Evolutionary conservation across 2,329 filamentous ascomycete genomes (phyloP), one percentile per base, ranked within the genome.

Genomic region (Aspergillus awamori): DNA sequence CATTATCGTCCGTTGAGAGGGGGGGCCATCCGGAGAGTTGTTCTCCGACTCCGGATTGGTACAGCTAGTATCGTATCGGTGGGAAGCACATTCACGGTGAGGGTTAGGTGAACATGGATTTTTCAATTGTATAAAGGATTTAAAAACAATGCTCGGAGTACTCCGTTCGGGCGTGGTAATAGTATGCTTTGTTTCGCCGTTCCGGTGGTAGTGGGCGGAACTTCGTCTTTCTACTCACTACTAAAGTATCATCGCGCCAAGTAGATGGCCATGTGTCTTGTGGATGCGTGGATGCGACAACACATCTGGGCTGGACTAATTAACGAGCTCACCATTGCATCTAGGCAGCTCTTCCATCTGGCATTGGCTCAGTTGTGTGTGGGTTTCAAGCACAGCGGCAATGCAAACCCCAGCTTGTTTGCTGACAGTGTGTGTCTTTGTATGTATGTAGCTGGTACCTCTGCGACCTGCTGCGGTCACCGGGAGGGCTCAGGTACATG

Each of bases 201-300:
- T 53, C 41, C 57, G 43, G 33, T 54, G 22, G 22, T 28, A 17
- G 36, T 54, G 57, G 57, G 17, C 52, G 22, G 39, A 22, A 51
- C 52, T 22, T 52, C 47, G 8, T 51, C 17, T 15, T 51, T 22
- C 26, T 51, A 30, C n/a, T 45, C 5, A 4, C 20, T 30, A 30
- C 28, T 30, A 30, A 11, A 30, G 28, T 45, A 11, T 22, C 41
- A 2, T 45, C 6, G 41, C 41, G 22, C 39, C 33, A 39, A 28
- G 36, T 13, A 36, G 33, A 20, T 38, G n/a, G 55, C 54, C 55
- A 49, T 61, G 28, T 57, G 55, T 61, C 33, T 10, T 30, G 28
- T 57, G 39, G 49, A 61, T 30, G 52, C 45, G 28, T 57, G 39
- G 49, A 61, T 30, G 52, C 45, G 41, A 28, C 22, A 58, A 45